phyloP scores from a whole-genome alignment of 768 basidiomycete species.

The Hypholoma sublateritium region DNA sequence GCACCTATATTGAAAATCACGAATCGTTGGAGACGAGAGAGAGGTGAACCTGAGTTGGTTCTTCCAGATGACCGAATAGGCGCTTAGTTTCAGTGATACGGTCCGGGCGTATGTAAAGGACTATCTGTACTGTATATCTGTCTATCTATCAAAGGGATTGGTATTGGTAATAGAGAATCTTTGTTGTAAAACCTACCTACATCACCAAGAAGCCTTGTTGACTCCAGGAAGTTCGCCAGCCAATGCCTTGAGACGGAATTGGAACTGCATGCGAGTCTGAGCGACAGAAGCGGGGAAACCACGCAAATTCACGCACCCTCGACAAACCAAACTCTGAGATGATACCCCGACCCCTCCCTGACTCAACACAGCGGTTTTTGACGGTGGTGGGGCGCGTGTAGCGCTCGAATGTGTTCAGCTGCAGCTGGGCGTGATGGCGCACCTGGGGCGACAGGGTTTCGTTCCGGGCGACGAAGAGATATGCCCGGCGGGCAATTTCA shows the following conservation, averaged over 20 bases:
- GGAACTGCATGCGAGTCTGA: conserved; percentile 53
- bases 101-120: too few species aligned
- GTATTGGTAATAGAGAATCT: conserved; percentile 4
- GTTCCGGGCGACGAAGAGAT: conserved; percentile 92
- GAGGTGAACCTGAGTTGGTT: conserved; percentile 70
- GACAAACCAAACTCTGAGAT: conserved; percentile 88
- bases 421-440: conserved; percentile 91
- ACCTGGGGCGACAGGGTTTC: conserved; percentile 84
- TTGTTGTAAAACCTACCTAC: conserved; percentile 1
- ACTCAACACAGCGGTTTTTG: conserved; percentile 85
- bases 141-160: conserved; percentile 3
- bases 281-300: neutral
- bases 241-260: conserved; percentile 86
- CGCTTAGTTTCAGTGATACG: neutral
- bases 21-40: conserved; percentile 87
- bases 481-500: conserved; percentile 85
- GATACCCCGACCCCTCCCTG: conserved; percentile 84
- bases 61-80: conserved; percentile 18
- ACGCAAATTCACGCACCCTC: conserved; percentile 50
- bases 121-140: neutral
- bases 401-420: conserved; percentile 82
- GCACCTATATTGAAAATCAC: conserved; percentile 63
- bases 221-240: conserved; percentile 85
- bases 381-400: conserved; percentile 86
- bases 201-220: conserved; percentile 88